Evolutionary conservation across 78 protist species (phyloP).

Genomic region (Salpingoeca rosetta): DNA sequence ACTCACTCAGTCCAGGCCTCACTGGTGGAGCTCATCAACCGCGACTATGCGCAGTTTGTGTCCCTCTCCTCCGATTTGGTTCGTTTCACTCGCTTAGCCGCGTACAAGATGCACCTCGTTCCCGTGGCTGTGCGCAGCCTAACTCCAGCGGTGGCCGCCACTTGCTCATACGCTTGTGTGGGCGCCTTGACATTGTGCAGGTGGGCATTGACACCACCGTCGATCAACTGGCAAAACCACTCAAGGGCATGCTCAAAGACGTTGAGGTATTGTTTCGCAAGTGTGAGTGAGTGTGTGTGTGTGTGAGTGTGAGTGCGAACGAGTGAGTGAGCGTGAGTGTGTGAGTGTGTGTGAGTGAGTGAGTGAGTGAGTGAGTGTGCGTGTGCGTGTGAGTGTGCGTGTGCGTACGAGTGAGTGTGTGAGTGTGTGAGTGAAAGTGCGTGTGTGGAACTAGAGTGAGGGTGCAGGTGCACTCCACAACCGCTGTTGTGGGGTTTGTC

Average conservation of each 20-base stretch:
- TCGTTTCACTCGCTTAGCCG: too few species aligned
- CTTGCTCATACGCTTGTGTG: too few species aligned
- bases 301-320: too few species aligned
- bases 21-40: conserved; percentile 39
- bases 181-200: too few species aligned
- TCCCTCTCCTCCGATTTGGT: conserved; percentile 23
- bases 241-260: neutral
- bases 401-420: too few species aligned
- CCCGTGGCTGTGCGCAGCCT: too few species aligned
- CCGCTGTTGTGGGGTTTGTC: too few species aligned
- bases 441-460: neutral
- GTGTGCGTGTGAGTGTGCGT: conserved; percentile 1
- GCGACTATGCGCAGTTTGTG: conserved; percentile 39
- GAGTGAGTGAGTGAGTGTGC: neutral
- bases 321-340: neutral
- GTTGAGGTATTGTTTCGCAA: neutral
- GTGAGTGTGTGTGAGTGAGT: too few species aligned
- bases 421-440: too few species aligned
- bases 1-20: neutral
- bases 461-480: too few species aligned
- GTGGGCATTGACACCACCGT: conserved; percentile 31
- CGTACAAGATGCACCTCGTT: too few species aligned
- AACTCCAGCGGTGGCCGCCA: too few species aligned
- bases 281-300: neutral
- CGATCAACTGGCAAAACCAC: neutral